Percentiles rank a stretch among this genome's conserved stretches.
Evolutionary conservation across 2,329 filamentous ascomycete species (phyloP).

Genomic region (Colletotrichum theobromicola): DNA sequence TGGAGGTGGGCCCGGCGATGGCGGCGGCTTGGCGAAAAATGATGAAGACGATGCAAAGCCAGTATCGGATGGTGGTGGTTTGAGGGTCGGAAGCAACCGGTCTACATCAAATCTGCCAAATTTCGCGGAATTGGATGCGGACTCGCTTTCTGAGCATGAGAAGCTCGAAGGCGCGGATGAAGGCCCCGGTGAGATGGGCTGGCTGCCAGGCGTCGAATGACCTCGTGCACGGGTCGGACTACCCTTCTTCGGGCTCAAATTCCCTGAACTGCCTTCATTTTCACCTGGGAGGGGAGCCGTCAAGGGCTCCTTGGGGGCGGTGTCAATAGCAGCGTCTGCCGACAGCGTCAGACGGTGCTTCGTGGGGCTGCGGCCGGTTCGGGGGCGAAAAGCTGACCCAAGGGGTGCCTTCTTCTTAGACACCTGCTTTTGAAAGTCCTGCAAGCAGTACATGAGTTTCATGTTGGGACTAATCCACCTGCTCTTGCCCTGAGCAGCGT

Average conservation of each 20-base stretch:
- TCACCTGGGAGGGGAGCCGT: slow-evolving; percentile 63
- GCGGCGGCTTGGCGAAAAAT: slow-evolving; percentile 42
- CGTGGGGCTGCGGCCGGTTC: slow-evolving; percentile 58
- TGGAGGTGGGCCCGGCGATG: slow-evolving; percentile 51
- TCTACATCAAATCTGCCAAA: slow-evolving; percentile 46
- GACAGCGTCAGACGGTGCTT: slow-evolving; percentile 67
- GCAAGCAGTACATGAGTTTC: slow-evolving; percentile 88
- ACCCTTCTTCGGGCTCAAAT: slow-evolving; percentile 41
- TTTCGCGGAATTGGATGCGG: slow-evolving; percentile 42
- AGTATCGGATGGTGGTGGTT: slow-evolving; percentile 36
- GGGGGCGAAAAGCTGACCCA: slow-evolving; percentile 52
- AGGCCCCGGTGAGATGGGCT: slow-evolving; percentile 64
- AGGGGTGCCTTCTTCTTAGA: slow-evolving; percentile 52
- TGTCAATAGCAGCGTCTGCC: slow-evolving; percentile 57
- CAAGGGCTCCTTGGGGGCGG: slow-evolving; percentile 59
- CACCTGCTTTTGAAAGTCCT: slow-evolving; percentile 76
- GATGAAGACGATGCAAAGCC: slow-evolving; percentile 30
- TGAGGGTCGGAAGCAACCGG: slow-evolving; percentile 38
- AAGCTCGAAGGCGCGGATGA: slow-evolving; percentile 71
- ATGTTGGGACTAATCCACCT: slow-evolving; percentile 92
- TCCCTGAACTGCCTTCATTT: slow-evolving; percentile 47
- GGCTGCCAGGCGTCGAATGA: slow-evolving; percentile 57
- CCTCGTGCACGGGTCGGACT: slow-evolving; percentile 54
- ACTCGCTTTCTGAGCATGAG: slow-evolving; percentile 60
- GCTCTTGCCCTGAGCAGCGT: slow-evolving; percentile 80